Evolutionary conservation across 441 rosid species (phyloP), one percentile per base, ranked within the genome.

Genomic region (Theobroma grandiflorum): DNA sequence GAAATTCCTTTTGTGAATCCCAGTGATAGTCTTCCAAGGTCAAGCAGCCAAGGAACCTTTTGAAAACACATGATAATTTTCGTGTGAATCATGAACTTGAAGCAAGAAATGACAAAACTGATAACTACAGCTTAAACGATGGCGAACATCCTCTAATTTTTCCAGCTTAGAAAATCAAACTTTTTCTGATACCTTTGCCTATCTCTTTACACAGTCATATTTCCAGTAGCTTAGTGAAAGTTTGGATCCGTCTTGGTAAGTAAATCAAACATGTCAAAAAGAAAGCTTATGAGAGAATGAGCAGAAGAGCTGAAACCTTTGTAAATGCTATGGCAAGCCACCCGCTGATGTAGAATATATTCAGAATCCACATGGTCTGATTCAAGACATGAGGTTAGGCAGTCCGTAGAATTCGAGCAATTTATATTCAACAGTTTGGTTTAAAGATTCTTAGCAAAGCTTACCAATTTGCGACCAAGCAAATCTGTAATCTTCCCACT

Each of bases 281-380:
- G 14, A 16, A 64, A 40, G 0, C 37, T 10, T 42, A 20, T 35
- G 6, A 22, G 26, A 20, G 6, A 40, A 69, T 10, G 8, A 75
- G 14, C 10, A n/a, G 12, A 18, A 47, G 15, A 50, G 52, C 35
- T 3, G 8, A 76, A 78, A 85, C 90, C 86, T 86, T 59, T 0
- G 88, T 42, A 31, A 84, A 77, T 50, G 76, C 82, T n/a, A 84
- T 84, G 0, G 83, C 75, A 79, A 86, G 81, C 90, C 90, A 88
- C 33, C 90, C 88, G 8, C 37, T 4, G 31, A 84, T 75, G 87
- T 79, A 87, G 52, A 82, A 47, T 4, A 80, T 1, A 45, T 78
- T 66, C n/a, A 86, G 69, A 71, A 72, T 14, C 87, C 85, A 82
- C 87, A 87, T 82, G 43, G 87, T 82, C 90, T 87, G 90, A 5